A percentile compares a stretch with the other conserved stretches of the same genome.
Conservation (phyloP, 306 rosid genomes). For the Prunus davidiana region DNA sequence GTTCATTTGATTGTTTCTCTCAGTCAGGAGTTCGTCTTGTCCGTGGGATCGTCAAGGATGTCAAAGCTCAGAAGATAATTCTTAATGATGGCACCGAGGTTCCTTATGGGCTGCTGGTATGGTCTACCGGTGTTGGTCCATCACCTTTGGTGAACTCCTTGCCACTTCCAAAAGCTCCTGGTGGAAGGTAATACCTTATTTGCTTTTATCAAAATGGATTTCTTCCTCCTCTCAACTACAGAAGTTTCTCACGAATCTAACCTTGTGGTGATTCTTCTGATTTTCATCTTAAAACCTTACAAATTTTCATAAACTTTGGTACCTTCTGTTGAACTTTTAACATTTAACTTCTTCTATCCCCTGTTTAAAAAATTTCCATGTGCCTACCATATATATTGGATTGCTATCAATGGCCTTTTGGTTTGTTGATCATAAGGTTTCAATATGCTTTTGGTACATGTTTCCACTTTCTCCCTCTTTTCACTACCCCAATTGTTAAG, state of each 20-base stretch:
- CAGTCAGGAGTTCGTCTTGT: conserved; percentile 99
- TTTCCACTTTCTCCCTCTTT: neutral
- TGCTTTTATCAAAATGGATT: neutral
- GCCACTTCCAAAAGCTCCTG: conserved; percentile 84
- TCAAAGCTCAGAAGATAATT: conserved; percentile 58
- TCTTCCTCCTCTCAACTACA: neutral
- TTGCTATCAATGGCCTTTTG: neutral
- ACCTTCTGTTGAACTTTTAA: neutral
- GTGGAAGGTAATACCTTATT: conserved; percentile 64
- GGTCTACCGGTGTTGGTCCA: conserved; percentile 99
- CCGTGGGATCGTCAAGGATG: conserved; percentile 87
- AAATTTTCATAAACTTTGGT: neutral
- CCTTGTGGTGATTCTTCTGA: neutral
- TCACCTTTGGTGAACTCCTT: conserved; percentile 56
- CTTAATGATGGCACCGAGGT: conserved; percentile 93
- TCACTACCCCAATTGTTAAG: neutral
- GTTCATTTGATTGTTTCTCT: conserved; percentile 30
- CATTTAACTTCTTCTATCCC: neutral
- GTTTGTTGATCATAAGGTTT: neutral
- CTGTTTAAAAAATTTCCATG: neutral
- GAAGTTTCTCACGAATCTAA: neutral
- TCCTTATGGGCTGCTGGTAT: conserved; percentile 89
- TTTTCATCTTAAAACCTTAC: neutral
- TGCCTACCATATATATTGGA: neutral
- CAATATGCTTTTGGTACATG: neutral